phyloP scores from a whole-genome alignment of 495 filamentous ascomycete species.

The Tetracladium marchalianum region DNA sequence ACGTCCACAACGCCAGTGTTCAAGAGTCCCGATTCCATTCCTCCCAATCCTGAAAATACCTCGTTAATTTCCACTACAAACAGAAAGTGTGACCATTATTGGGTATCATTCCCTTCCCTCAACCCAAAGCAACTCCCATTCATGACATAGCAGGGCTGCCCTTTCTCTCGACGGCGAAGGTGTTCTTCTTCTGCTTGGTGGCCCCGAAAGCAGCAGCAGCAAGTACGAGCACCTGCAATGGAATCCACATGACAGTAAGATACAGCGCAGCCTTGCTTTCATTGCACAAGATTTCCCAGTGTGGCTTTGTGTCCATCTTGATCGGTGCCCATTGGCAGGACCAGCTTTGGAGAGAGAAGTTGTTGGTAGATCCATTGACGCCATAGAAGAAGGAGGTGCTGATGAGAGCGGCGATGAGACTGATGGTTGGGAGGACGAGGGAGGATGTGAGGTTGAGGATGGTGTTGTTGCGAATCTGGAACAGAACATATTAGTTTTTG shows the following conservation, averaged over 20 bases:
- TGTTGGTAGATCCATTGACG: slow-evolving; percentile 35
- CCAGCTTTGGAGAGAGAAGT: slow-evolving; percentile 43
- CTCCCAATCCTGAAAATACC: too few species aligned
- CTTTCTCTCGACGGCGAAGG: slow-evolving; percentile 13
- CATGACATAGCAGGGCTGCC: slow-evolving; percentile 21
- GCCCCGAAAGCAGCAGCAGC: slow-evolving; percentile 29
- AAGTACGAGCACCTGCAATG: slow-evolving; percentile 34
- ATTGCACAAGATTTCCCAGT: slow-evolving; percentile 38
- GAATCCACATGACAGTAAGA: slow-evolving; percentile 40
- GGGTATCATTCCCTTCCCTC: neutral
- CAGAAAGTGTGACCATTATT: neutral
- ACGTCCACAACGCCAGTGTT: too few species aligned
- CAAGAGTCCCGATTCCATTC: too few species aligned
- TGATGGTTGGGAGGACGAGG: slow-evolving; percentile 29
- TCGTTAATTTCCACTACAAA: too few species aligned
- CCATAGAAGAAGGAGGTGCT: slow-evolving; percentile 43
- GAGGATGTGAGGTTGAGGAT: slow-evolving; percentile 28
- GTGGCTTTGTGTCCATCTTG: slow-evolving; percentile 33
- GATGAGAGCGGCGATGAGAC: slow-evolving; percentile 35
- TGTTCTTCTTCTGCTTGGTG: slow-evolving; percentile 27
- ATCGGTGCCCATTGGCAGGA: slow-evolving; percentile 40
- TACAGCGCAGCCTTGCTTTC: slow-evolving; percentile 40
- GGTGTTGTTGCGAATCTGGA: slow-evolving; percentile 31
- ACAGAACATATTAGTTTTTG: neutral
- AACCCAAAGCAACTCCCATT: neutral